A percentile compares a stretch with the other conserved stretches of the same genome.
Evolutionary conservation across 495 filamentous ascomycete genomes (phyloP).

Genomic region (Penicillium parvum): DNA sequence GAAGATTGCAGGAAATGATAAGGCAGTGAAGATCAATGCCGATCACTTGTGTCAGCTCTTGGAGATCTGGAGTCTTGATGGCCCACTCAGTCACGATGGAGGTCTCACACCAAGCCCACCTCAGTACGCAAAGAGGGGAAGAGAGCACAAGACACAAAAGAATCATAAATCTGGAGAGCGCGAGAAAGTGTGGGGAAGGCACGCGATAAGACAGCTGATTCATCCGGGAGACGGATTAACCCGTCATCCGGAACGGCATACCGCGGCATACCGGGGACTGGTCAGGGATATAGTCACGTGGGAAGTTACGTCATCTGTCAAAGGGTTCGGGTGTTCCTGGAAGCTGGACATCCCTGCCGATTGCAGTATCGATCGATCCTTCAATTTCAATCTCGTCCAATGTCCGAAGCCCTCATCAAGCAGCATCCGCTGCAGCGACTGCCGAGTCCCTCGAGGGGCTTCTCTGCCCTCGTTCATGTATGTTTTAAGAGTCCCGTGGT

Average conservation of each 20-base stretch:
- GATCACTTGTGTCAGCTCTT: background rate
- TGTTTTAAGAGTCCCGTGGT: conserved; percentile 4
- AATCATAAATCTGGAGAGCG: conserved; percentile 1
- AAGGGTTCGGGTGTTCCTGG: background rate
- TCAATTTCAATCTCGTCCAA: conserved; percentile 4
- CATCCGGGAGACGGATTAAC: conserved; percentile 15
- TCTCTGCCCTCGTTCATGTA: conserved; percentile 70
- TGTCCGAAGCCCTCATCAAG: conserved; percentile 15
- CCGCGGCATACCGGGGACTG: conserved; percentile 20
- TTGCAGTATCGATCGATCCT: background rate
- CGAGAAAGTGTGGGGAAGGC: conserved; percentile 24
- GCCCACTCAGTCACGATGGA: conserved; percentile 1
- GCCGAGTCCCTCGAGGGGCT: conserved; percentile 61
- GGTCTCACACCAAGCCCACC: background rate
- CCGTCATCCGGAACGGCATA: conserved; percentile 13
- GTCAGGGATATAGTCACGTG: conserved; percentile 9
- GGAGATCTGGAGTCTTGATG: background rate
- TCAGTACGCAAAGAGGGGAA: background rate
- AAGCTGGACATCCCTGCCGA: background rate
- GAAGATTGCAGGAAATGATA: conserved; percentile 6
- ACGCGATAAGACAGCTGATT: conserved; percentile 19
- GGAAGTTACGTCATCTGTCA: conserved; percentile 8
- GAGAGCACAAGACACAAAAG: conserved; percentile 3
- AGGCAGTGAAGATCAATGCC: conserved; percentile 6
- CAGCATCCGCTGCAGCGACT: conserved; percentile 71